Base-by-base conservation (phyloP, 176 grass and related monocot species). In the Carex pumila region DNA sequence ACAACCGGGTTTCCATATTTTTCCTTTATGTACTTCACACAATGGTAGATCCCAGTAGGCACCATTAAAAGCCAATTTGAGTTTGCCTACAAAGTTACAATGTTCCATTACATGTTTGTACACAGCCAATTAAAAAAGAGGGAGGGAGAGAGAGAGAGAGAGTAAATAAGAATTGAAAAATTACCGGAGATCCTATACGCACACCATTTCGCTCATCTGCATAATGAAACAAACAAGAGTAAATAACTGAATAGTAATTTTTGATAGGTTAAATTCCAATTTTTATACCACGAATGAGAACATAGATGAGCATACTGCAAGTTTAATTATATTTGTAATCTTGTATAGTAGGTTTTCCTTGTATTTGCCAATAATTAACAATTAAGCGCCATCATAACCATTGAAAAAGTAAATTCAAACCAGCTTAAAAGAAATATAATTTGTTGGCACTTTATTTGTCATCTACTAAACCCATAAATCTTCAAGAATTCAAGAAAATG, bases 11-110 rank as follows among this genome's bases (percentile, higher is more conserved):
- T 82, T 12, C 60, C 47, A 64, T 82, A 82, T 82, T 66, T 63
- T 66, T 85, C 69, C 56, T 85, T 85, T 60, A 85, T 65, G 14
- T 85, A 85, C 39, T 74, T 85, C 56, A 85, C 84, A 21, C 41
- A 74, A 53, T 76, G 43, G 58, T 78, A 85, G 34, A 85, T 79
- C 47, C 84, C 84, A 30, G 50, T 68, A 45, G 80, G 80, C 47
- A 82, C 80, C 41, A 82, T 82, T 29, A 65, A 68, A 66, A 82
- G 80, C 80, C 80, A 82, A 52, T 82, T 45, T 17, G 80, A 68
- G 22, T 82, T 67, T 65, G 80, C 80, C 80, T 82, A 65, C 36
- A 52, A 30, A 45, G 25, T 82, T 82, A 39, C 53, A 50, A 61
- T 52, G 19, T 67, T 82, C 30, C 43, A 13, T 43, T 53, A 67